A percentile compares a stretch with the other conserved stretches of the same genome.
Evolutionary conservation across 129 eudicot genomes (phyloP).

Genomic region (Gnaphalium uliginosum): DNA sequence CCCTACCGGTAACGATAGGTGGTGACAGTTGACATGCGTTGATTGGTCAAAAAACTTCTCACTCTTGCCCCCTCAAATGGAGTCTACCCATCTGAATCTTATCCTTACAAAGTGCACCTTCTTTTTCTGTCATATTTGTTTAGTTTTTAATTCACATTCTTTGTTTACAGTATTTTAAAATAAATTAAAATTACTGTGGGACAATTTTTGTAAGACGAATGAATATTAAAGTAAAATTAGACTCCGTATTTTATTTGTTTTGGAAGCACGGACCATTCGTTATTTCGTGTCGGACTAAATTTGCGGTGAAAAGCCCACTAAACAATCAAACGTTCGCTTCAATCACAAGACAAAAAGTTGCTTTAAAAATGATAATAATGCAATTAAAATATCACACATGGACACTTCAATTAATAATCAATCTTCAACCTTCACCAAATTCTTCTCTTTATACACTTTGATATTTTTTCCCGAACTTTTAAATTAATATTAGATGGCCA

Average conservation of each 20-base stretch:
- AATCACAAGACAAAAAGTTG: constrained; percentile 24
- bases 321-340: constrained; percentile 24
- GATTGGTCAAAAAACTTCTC: no score
- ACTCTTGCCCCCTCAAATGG: no score
- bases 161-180: no score
- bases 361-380: constrained; percentile 9
- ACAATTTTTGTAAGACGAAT: no score
- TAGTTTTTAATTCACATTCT: no score
- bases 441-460: constrained; percentile 9
- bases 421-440: constrained; percentile 4
- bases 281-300: constrained; percentile 9
- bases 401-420: neutral
- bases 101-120: no score
- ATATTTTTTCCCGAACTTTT: constrained; percentile 3
- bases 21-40: no score
- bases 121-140: no score
- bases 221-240: no score
- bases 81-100: no score
- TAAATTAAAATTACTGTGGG: no score
- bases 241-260: neutral
- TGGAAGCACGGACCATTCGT: neutral
- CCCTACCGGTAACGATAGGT: no score
- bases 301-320: neutral
- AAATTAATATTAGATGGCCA: constrained; percentile 23
- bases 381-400: neutral